Conservation (phyloP, 2,329 filamentous ascomycete species). For the Coleophoma eucalyptorum region DNA sequence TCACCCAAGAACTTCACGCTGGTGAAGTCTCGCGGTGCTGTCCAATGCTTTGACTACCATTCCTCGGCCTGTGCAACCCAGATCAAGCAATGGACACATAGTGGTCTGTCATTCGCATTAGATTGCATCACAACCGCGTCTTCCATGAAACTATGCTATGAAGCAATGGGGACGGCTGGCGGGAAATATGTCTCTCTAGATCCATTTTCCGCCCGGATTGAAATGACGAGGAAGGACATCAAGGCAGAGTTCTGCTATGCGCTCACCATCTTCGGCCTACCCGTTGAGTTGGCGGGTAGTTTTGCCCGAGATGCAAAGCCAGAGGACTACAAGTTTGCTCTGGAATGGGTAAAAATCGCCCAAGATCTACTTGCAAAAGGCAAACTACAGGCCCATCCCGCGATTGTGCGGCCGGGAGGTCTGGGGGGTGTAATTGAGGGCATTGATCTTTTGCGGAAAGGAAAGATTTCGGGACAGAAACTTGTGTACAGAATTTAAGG, state of each 20-base stretch:
- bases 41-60: not conserved
- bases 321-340: not conserved
- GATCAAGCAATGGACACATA: not conserved
- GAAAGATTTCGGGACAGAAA: not conserved
- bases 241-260: not conserved
- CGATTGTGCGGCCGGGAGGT: not conserved
- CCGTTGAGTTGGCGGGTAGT: not conserved
- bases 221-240: slow-evolving; percentile 14
- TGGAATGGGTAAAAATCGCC: not conserved
- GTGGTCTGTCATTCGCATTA: not conserved
- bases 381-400: not conserved
- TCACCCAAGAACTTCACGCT: not conserved
- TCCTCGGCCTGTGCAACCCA: not conserved
- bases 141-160: not conserved
- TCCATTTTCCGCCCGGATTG: slow-evolving; percentile 10
- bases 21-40: not conserved
- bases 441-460: not conserved
- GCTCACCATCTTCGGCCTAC: not conserved
- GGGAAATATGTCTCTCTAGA: not conserved
- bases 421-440: not conserved
- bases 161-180: not conserved
- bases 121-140: not conserved
- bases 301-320: not conserved
- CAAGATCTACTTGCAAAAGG: not conserved
- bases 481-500: not conserved